Conservation (phyloP, 768 basidiomycete species). For the Cystofilobasidium bisporidii region DNA sequence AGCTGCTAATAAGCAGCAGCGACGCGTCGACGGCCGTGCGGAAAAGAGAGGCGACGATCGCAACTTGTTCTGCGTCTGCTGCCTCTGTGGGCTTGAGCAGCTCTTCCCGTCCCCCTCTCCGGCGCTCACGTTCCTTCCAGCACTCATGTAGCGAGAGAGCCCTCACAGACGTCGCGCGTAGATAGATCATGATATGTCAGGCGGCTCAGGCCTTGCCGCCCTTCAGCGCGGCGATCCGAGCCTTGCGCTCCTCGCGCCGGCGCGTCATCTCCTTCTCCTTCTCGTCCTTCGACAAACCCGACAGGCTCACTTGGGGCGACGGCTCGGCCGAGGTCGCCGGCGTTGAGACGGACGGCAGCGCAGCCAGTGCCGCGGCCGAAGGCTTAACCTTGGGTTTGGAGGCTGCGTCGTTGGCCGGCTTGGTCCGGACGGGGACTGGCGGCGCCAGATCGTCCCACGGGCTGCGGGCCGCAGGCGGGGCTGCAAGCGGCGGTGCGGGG, state of each 20-base stretch:
- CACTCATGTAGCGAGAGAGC: too few relatives aligned
- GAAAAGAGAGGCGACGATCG: too few relatives aligned
- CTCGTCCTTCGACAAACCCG: slow-evolving; percentile 70
- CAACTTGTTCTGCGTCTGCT: too few relatives aligned
- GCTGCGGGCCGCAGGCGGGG: slow-evolving; percentile 32
- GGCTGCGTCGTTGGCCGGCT: neutral
- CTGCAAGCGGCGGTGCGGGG: slow-evolving; percentile 28
- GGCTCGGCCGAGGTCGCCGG: neutral
- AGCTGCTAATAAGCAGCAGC: too few relatives aligned
- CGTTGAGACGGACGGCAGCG: neutral
- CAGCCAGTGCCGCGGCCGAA: neutral
- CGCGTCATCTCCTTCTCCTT: slow-evolving; percentile 87
- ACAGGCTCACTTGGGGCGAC: slow-evolving; percentile 40
- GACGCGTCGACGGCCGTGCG: too few relatives aligned
- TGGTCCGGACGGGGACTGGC: slow-evolving; percentile 15
- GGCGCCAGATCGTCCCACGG: slow-evolving; percentile 15
- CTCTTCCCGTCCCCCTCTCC: too few relatives aligned
- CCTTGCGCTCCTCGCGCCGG: slow-evolving; percentile 82
- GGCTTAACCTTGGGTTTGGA: slow-evolving; percentile 1
- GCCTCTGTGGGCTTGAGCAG: too few relatives aligned
- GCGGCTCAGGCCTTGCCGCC: neutral
- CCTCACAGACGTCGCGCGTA: too few relatives aligned
- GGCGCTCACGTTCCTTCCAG: too few relatives aligned
- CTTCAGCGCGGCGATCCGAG: slow-evolving; percentile 47
- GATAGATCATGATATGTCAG: too few relatives aligned